Percentiles rank a stretch among this genome's conserved stretches.
Conservation (phyloP, 2,329 filamentous ascomycete species). For the Botrytis paeoniae region DNA sequence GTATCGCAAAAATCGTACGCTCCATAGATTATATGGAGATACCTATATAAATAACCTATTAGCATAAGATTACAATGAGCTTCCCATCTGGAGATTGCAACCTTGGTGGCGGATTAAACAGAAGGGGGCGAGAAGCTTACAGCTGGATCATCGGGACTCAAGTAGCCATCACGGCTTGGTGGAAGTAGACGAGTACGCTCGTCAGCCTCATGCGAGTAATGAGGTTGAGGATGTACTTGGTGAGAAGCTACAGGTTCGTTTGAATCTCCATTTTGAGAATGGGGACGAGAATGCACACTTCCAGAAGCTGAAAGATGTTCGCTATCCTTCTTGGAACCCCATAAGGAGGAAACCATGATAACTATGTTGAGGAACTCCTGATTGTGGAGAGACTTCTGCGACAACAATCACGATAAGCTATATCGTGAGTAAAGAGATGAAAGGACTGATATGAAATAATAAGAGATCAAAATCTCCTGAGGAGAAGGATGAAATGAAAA, state of each 20-base stretch:
- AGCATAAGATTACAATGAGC: background rate
- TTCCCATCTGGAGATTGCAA: background rate
- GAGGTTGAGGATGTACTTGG: slow-evolving; percentile 26
- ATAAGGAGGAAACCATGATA: slow-evolving; percentile 51
- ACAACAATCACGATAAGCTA: background rate
- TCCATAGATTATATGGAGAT: slow-evolving; percentile 93
- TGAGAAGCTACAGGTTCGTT: slow-evolving; percentile 20
- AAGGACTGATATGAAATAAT: background rate
- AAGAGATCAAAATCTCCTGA: background rate
- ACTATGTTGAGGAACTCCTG: background rate
- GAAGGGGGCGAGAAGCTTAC: slow-evolving; percentile 47
- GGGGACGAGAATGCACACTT: slow-evolving; percentile 5
- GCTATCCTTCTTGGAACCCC: slow-evolving; percentile 51
- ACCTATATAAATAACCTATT: slow-evolving; percentile 42
- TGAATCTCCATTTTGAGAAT: slow-evolving; percentile 28
- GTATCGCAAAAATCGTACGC: slow-evolving; percentile 75
- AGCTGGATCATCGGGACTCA: slow-evolving; percentile 77
- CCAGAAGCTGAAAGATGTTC: slow-evolving; percentile 34
- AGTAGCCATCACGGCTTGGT: slow-evolving; percentile 46
- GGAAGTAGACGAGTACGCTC: slow-evolving; percentile 50
- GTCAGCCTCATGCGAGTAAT: slow-evolving; percentile 46
- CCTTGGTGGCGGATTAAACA: background rate
- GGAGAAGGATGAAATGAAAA: background rate
- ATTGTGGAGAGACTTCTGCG: slow-evolving; percentile 1
- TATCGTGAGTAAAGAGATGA: background rate